These are phyloP conservation scores for Calonectria crousiana DNA, from an alignment of 2,329 filamentous ascomycete species.

Conservation along the genomic window DNA sequence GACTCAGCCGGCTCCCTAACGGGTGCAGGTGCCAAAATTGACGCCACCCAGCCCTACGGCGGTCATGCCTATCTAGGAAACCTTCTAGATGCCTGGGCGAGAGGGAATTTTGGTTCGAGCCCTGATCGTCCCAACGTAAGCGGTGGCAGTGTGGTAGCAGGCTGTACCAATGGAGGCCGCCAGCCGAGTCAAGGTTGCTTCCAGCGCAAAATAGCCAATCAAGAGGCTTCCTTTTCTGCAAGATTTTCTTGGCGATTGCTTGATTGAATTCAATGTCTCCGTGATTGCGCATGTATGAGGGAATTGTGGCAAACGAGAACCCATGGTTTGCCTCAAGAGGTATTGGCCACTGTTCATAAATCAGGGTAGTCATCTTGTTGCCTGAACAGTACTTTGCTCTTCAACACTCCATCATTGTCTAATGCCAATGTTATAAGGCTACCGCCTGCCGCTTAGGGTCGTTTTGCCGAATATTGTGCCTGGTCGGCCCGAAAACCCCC, in stretches of 20 bases:
- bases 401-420: not conserved
- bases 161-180: not conserved
- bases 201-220: not conserved
- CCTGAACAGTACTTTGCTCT: not conserved
- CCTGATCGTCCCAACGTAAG: not conserved
- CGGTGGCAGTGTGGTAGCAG: not conserved
- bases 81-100: not conserved
- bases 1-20: not conserved
- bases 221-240: not conserved
- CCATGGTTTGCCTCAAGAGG: not conserved
- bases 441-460: not conserved
- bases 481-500: not conserved
- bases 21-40: not conserved
- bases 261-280: not conserved
- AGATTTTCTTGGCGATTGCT: not conserved
- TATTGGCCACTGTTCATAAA: not conserved
- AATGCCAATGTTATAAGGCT: not conserved
- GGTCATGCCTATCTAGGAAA: not conserved
- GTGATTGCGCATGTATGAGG: not conserved
- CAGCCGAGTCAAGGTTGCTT: not conserved
- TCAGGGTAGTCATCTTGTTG: not conserved
- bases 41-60: not conserved
- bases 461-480: not conserved
- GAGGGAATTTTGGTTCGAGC: not conserved
- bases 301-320: not conserved